Percentiles rank a stretch among this genome's conserved stretches.
phyloP scores from a whole-genome alignment of 371 early-diverging fungal species.

The Mucor lusitanicus region DNA sequence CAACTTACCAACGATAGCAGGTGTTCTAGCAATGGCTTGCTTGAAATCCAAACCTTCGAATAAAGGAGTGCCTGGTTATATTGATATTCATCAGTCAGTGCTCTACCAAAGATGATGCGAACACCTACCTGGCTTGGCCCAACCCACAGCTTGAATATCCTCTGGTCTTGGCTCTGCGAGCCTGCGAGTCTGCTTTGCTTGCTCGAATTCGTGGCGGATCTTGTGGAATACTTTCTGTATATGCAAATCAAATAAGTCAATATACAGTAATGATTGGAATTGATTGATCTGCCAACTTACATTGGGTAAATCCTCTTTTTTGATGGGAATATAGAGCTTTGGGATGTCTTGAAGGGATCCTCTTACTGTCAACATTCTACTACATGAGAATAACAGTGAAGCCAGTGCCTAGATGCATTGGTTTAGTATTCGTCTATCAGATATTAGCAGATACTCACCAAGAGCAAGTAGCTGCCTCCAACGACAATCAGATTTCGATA shows the following conservation, averaged over 20 bases:
- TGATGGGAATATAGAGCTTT: conserved; percentile 70
- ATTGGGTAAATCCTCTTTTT: conserved; percentile 64
- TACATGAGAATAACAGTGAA: conserved; percentile 55
- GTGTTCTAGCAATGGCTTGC: conserved; percentile 64
- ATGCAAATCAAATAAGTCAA: not conserved
- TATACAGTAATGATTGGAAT: too few relatives aligned
- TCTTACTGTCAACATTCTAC: conserved; percentile 59
- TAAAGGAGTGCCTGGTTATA: conserved; percentile 30
- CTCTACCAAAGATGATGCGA: not conserved
- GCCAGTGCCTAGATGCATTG: conserved; percentile 30
- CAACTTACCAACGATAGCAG: conserved; percentile 59
- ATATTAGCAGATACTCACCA: conserved; percentile 29
- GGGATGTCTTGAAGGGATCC: conserved; percentile 66
- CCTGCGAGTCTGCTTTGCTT: conserved; percentile 50
- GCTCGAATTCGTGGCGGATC: conserved; percentile 57
- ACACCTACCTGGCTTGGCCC: conserved; percentile 61
- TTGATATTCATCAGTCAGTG: not conserved
- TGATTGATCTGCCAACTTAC: conserved; percentile 27
- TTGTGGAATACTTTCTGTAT: conserved; percentile 59
- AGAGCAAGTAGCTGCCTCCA: conserved; percentile 54
- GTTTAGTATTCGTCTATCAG: not conserved
- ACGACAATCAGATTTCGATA: conserved; percentile 61
- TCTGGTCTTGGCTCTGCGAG: conserved; percentile 58
- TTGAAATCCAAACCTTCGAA: conserved; percentile 65
- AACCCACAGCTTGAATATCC: conserved; percentile 60